Conservation (phyloP, 2,329 filamentous ascomycete species). For the Aspergillus awamori region DNA sequence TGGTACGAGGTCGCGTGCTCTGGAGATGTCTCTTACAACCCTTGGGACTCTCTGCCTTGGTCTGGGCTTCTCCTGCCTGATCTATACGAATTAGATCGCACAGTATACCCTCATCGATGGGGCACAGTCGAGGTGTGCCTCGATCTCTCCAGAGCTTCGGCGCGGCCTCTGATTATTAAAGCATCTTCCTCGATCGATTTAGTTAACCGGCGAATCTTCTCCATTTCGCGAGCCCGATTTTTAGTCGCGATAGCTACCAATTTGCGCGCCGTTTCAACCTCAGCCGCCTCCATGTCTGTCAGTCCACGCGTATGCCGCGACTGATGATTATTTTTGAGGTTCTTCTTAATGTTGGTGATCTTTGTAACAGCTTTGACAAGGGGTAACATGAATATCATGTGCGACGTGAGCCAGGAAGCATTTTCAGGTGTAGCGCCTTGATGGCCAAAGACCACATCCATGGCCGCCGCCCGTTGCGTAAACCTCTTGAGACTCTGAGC, state of each 20-base stretch:
- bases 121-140: not conserved
- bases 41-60: too few species aligned
- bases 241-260: slow-evolving; percentile 22
- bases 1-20: too few species aligned
- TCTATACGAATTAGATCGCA: not conserved
- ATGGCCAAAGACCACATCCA: slow-evolving; percentile 26
- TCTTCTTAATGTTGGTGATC: slow-evolving; percentile 20
- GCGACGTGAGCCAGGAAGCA: slow-evolving; percentile 28
- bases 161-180: slow-evolving; percentile 19
- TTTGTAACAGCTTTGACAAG: slow-evolving; percentile 30
- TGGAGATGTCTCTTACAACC: too few species aligned
- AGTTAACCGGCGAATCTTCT: slow-evolving; percentile 18
- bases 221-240: slow-evolving; percentile 26
- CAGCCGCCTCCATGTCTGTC: slow-evolving; percentile 23
- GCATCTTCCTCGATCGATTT: slow-evolving; percentile 21
- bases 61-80: too few species aligned
- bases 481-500: slow-evolving; percentile 24
- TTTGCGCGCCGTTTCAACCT: slow-evolving; percentile 25
- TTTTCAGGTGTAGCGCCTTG: slow-evolving; percentile 28
- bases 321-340: slow-evolving; percentile 17
- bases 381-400: slow-evolving; percentile 19
- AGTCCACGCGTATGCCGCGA: slow-evolving; percentile 11
- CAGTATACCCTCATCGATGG: not conserved
- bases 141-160: slow-evolving; percentile 14
- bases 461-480: slow-evolving; percentile 23